These are phyloP conservation scores for Citrus unshiu DNA, from an alignment of 345 rosid species.

Conservation along the genomic window DNA sequence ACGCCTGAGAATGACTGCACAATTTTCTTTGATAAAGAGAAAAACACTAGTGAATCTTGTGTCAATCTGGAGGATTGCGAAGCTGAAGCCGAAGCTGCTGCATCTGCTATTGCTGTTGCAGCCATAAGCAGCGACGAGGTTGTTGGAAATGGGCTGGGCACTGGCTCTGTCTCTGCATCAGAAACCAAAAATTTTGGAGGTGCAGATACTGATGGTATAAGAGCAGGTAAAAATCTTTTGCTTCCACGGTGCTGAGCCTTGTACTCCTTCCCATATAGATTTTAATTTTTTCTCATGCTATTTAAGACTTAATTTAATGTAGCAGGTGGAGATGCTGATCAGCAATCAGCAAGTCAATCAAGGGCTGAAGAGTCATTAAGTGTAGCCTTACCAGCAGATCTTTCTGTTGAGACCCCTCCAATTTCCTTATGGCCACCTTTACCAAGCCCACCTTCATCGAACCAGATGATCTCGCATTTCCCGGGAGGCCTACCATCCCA, in stretches of 20 bases:
- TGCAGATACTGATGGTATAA: conserved; percentile 43
- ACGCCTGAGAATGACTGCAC: conserved; percentile 46
- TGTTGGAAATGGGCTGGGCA: conserved; percentile 45
- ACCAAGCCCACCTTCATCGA: conserved; percentile 71
- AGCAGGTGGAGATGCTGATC: conserved; percentile 51
- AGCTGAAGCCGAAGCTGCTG: conserved; percentile 79
- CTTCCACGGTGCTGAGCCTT: conserved; percentile 1
- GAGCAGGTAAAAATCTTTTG: conserved; percentile 28
- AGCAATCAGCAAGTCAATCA: conserved; percentile 50
- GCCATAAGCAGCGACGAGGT: conserved; percentile 85
- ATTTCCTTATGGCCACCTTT: conserved; percentile 81
- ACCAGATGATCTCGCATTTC: conserved; percentile 80
- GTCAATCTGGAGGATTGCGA: conserved; percentile 65
- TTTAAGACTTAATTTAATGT: conserved; percentile 12
- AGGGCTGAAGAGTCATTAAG: conserved; percentile 79
- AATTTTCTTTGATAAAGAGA: conserved; percentile 70
- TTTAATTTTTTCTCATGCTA: conserved; percentile 4
- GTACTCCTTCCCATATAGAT: not conserved
- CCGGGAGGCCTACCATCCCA: conserved; percentile 76
- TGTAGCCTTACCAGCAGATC: conserved; percentile 96
- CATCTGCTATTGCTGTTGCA: conserved; percentile 90
- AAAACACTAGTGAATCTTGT: conserved; percentile 47
- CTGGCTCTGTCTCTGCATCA: conserved; percentile 42
- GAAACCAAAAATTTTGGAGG: conserved; percentile 62
- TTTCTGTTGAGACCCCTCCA: conserved; percentile 85